Evolutionary conservation across 169 alveolate species (phyloP), one percentile per base, ranked within the genome.

Genomic region (Besnoitia besnoiti): DNA sequence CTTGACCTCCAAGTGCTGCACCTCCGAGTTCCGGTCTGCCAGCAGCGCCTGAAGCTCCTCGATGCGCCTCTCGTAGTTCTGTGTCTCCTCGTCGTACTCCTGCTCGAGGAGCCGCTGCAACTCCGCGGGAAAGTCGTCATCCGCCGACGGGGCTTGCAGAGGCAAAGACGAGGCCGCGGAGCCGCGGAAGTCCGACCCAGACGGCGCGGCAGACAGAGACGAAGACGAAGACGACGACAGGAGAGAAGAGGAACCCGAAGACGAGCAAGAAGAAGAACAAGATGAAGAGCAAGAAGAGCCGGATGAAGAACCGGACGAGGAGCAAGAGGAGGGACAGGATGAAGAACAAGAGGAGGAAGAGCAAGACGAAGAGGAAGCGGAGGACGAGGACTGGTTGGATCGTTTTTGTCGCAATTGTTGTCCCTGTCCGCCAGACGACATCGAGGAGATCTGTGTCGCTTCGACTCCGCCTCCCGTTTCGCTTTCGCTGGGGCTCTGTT

Each of bases 301-400:
- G n/a, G 82, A 73, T 2, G 47, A 73, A 73, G 44, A 73, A 30
- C n/a, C 16, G 21, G 82, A 73, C 8, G 47, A 37, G 1, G 44
- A 73, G 14, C 24, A 2, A 73, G 82, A 73, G 7, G 46, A 37
- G 21, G 8, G n/a, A n/a, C 44, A 73, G 12, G 82, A 73, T 27
- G 46, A 73, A n/a, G 82, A 73, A 73, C 44, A 73, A n/a, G 82
- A 73, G n/a, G 39, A 73, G 8, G 82, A 73, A 73, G 82, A 73
- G 21, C 47, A 51, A 51, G 67, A 55, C 12, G 67, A 55, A n/a
- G 67, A 49, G 55, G 55, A 49, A 5, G 55, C 55, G 55, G 55
- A 49, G 14, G 55, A 55, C n/a, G 14, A 73, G 39, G 10, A 10
- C 82, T 1, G 67, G 67, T 51, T 14, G 67, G 14, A 24, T 51